These are phyloP conservation scores for Tuber calosporum DNA, from an alignment of 495 filamentous ascomycete genomes.

Conservation along the genomic window DNA sequence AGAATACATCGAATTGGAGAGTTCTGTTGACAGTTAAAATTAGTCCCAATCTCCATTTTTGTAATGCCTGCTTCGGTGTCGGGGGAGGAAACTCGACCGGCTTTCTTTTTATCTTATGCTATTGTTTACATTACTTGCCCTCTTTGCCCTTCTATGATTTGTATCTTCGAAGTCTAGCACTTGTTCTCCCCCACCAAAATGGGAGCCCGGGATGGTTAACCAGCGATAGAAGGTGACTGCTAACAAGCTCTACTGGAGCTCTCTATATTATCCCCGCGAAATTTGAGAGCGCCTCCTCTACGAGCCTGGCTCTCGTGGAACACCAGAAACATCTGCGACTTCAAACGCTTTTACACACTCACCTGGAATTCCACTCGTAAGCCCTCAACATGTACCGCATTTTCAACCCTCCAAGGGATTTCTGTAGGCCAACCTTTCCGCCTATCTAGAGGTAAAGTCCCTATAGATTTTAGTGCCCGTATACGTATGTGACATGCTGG, in stretches of 20 bases:
- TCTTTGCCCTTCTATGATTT: background rate
- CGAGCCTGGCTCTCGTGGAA: background rate
- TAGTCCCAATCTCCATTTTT: no score
- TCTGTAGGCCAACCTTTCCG: no score
- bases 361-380: background rate
- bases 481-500: background rate
- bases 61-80: no score
- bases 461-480: background rate
- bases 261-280: background rate
- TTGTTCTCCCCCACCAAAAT: background rate
- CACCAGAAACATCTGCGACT: background rate
- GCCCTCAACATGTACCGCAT: background rate
- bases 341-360: background rate
- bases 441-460: background rate
- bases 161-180: background rate
- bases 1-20: no score
- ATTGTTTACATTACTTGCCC: no score
- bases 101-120: no score
- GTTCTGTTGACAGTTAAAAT: no score
- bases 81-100: no score
- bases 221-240: background rate
- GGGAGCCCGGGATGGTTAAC: background rate
- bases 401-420: background rate
- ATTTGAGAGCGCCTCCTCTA: background rate
- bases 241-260: background rate